Base-by-base conservation (phyloP, 345 rosid species). In the Nasturtium officinale region DNA sequence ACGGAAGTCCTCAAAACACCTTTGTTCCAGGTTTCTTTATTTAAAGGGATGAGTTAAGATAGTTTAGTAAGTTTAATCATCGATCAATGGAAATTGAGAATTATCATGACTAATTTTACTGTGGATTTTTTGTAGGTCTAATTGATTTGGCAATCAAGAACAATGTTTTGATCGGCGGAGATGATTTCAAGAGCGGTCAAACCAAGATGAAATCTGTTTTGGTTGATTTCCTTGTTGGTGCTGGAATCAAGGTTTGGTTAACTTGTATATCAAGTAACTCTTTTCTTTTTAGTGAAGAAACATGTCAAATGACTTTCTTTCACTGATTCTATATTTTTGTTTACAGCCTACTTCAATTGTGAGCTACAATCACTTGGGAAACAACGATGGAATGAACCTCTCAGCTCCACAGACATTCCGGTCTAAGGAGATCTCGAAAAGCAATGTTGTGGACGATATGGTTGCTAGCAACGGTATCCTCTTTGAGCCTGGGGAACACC, bases 101-200 rank as follows among this genome's bases (percentile, higher is more conserved):
- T 40, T 10, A 17, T 43, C n/a, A 69, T 55, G 40, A 58, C 38
- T 46, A 37, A 32, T 6, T n/a, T 23, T 21, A 2, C 15, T 20
- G 43, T 6, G 45, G 3, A 0, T 15, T 57, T 68, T 6, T 69
- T 6, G 28, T 28, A 25, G 98, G 99, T 33, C 85, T 95, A n/a
- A 83, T 95, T 61, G 98, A 95, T 46, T 76, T 95, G 85, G 99
- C 99, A 7, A 83, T 90, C 8, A 77, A 64, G 78, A 85, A 83
- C 81, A 90, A 90, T 81, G 76, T 89, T 68, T 81, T 95, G 83
- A 95, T 95, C 38, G 99, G 99, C 67, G 99, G 99, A 9, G 98
- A 95, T 71, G 99, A 95, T 80, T 95, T 95, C 82, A 95, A 95
- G 85, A 95, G 97, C 80, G 99, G 99, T 59, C 99, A 95, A 82